Conservation (phyloP, 805 yeast species). For the Schwanniomyces vanrijiae region DNA sequence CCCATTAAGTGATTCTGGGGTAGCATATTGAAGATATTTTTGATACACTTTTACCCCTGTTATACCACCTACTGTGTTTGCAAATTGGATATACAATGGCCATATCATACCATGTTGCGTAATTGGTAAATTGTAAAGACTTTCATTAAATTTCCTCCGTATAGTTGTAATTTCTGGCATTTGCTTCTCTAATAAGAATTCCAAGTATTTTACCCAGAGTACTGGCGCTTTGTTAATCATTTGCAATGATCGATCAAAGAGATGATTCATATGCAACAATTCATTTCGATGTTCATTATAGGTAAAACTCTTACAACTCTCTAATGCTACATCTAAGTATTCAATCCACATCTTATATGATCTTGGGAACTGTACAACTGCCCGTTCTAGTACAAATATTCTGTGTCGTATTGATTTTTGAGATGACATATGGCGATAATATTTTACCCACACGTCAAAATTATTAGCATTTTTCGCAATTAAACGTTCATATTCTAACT, state of each 20-base stretch:
- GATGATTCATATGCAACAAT: slow-evolving; percentile 33
- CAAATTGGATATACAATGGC: slow-evolving; percentile 55
- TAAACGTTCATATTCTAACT: slow-evolving; percentile 35
- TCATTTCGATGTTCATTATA: slow-evolving; percentile 27
- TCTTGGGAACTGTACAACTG: slow-evolving; percentile 41
- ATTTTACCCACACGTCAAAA: slow-evolving; percentile 46
- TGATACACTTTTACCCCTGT: slow-evolving; percentile 32
- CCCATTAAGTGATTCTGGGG: slow-evolving; percentile 13
- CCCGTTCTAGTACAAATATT: slow-evolving; percentile 53
- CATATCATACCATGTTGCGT: slow-evolving; percentile 47
- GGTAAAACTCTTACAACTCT: slow-evolving; percentile 22
- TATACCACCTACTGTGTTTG: slow-evolving; percentile 44
- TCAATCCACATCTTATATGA: slow-evolving; percentile 57
- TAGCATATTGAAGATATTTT: slow-evolving; percentile 28
- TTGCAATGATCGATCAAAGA: slow-evolving; percentile 50
- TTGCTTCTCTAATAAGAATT: slow-evolving; percentile 36
- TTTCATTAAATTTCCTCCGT: slow-evolving; percentile 47
- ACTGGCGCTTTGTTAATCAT: slow-evolving; percentile 44
- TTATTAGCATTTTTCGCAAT: slow-evolving; percentile 33
- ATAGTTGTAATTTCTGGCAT: slow-evolving; percentile 33
- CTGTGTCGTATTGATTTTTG: slow-evolving; percentile 26
- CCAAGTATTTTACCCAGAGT: slow-evolving; percentile 53
- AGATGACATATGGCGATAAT: slow-evolving; percentile 34
- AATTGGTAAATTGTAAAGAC: slow-evolving; percentile 48
- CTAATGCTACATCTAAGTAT: slow-evolving; percentile 45